These are phyloP conservation scores for Eutrema heterophyllum DNA, from an alignment of 345 rosid genomes.

Conservation along the genomic window DNA sequence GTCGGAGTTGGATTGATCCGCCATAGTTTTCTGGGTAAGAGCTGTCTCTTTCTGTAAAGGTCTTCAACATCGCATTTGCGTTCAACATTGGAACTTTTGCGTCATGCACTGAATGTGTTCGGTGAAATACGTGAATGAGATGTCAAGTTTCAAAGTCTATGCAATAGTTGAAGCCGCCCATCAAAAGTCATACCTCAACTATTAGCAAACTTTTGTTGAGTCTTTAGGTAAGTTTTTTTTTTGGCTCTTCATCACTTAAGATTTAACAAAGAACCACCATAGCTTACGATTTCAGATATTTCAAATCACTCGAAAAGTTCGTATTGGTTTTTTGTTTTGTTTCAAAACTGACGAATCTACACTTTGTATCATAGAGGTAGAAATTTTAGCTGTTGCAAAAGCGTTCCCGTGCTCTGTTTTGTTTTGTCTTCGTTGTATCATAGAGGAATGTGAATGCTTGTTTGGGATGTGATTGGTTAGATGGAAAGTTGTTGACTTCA, in stretches of 20 bases:
- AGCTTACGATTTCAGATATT: neutral
- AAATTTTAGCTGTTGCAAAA: neutral
- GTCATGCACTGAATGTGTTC: slow-evolving; percentile 5
- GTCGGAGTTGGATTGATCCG: neutral
- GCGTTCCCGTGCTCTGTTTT: slow-evolving; percentile 3
- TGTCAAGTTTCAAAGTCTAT: slow-evolving; percentile 9
- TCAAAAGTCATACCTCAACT: slow-evolving; percentile 10
- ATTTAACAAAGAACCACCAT: no score
- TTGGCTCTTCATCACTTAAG: neutral
- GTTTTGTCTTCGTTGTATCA: neutral
- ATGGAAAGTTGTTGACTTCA: slow-evolving; percentile 10
- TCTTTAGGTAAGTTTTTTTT: neutral
- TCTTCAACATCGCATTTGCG: neutral
- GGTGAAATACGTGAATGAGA: slow-evolving; percentile 14
- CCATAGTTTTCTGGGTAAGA: neutral
- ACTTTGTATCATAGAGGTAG: neutral
- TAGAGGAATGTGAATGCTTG: neutral
- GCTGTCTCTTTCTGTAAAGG: neutral
- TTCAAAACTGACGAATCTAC: neutral
- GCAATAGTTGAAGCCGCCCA: neutral
- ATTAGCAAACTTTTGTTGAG: neutral
- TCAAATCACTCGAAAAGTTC: neutral
- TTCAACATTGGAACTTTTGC: neutral
- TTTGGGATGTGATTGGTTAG: slow-evolving; percentile 8
- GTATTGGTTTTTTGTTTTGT: no score